Conservation (phyloP, 805 yeast species). For the Myxozyma neglecta region DNA sequence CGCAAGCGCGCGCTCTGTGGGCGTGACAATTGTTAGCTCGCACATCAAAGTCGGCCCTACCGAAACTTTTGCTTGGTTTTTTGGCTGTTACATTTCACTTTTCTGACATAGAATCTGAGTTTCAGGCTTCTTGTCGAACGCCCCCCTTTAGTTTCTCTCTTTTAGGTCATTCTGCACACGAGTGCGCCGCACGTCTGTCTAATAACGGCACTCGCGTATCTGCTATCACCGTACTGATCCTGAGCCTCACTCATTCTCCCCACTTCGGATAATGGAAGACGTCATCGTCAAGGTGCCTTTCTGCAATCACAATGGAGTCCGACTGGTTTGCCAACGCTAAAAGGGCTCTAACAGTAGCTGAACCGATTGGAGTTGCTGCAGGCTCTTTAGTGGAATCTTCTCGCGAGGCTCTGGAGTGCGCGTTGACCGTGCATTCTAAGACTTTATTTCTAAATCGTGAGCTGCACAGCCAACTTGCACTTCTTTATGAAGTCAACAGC, state of each 20-base stretch:
- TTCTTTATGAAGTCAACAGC: constrained; percentile 41
- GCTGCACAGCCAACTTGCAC: constrained; percentile 49
- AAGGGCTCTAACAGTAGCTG: constrained; percentile 50
- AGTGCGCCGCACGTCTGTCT: background rate
- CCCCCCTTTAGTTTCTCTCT: background rate
- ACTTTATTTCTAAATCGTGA: constrained; percentile 50
- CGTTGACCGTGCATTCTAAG: constrained; percentile 48
- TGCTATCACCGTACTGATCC: background rate
- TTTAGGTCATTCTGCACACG: background rate
- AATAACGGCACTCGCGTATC: background rate
- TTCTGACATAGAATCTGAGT: too few relatives aligned
- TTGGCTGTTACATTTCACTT: too few relatives aligned
- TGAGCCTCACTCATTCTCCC: background rate
- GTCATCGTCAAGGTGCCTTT: too few relatives aligned
- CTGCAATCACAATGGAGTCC: constrained; percentile 19
- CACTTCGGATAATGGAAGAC: too few relatives aligned
- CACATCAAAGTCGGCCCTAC: too few relatives aligned
- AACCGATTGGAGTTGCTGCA: constrained; percentile 53
- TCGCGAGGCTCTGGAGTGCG: constrained; percentile 42
- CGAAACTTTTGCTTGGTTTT: too few relatives aligned
- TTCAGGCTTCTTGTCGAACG: too few relatives aligned
- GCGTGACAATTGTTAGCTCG: too few relatives aligned
- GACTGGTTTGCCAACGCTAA: constrained; percentile 52
- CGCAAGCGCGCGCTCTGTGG: too few relatives aligned
- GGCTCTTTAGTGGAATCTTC: constrained; percentile 45